Conservation (phyloP, 192 early-diverging fungal genomes). For the Nowakowskiella sp. region DNA sequence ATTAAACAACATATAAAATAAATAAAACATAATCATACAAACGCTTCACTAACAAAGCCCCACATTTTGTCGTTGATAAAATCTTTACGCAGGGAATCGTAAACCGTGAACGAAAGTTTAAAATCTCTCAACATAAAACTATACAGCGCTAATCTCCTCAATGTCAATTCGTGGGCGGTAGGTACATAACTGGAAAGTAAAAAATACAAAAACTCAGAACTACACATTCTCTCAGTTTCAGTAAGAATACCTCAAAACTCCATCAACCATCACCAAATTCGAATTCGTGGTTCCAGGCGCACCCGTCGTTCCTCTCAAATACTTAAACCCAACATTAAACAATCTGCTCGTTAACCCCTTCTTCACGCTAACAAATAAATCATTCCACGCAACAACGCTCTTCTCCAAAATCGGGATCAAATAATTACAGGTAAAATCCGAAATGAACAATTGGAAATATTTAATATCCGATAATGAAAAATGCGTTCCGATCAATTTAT, state of each 20-base stretch:
- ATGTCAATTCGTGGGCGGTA: slow-evolving; percentile 81
- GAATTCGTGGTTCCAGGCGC: neutral
- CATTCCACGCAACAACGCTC: no score
- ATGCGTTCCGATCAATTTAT: no score
- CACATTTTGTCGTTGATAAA: slow-evolving; percentile 72
- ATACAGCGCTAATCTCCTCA: slow-evolving; percentile 90
- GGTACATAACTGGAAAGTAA: slow-evolving; percentile 45
- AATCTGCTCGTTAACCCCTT: slow-evolving; percentile 84
- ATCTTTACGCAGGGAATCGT: slow-evolving; percentile 82
- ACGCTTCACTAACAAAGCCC: slow-evolving; percentile 67
- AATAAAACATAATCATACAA: slow-evolving; percentile 21
- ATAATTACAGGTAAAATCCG: no score
- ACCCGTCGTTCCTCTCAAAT: slow-evolving; percentile 56
- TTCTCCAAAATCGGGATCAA: no score
- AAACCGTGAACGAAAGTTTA: slow-evolving; percentile 77
- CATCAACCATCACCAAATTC: slow-evolving; percentile 1
- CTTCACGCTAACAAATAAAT: slow-evolving; percentile 66
- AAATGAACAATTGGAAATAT: no score
- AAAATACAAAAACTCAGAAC: slow-evolving; percentile 17
- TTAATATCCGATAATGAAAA: no score
- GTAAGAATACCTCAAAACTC: slow-evolving; percentile 23
- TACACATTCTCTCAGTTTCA: slow-evolving; percentile 21
- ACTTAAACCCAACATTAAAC: slow-evolving; percentile 72
- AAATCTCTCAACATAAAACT: slow-evolving; percentile 96
- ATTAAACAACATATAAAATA: no score